Conservation (phyloP, 192 early-diverging fungal species). For the Phycomyces blakesleeanus region DNA sequence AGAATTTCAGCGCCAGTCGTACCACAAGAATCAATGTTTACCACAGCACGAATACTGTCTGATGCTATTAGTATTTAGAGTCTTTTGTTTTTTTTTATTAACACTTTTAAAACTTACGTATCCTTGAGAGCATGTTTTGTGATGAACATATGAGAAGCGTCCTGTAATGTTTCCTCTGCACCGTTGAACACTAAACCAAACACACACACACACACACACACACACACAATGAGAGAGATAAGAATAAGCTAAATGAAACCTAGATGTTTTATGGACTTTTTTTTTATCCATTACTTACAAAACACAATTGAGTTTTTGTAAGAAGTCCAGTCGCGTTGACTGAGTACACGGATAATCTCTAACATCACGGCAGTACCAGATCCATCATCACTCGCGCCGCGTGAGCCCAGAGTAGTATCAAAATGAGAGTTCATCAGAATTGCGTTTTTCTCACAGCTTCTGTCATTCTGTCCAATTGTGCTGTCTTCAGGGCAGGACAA, state of each 20-base stretch:
- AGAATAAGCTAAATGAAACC: background rate
- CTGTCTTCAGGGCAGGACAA: conserved; percentile 55
- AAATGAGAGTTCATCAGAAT: conserved; percentile 70
- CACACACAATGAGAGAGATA: too few relatives aligned
- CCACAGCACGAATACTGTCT: conserved; percentile 49
- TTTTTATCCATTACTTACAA: conserved; percentile 36
- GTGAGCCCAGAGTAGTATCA: conserved; percentile 60
- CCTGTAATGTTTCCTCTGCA: conserved; percentile 73
- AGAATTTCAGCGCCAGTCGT: conserved; percentile 61
- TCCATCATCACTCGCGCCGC: conserved; percentile 66
- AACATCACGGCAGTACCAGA: conserved; percentile 70
- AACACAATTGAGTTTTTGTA: conserved; percentile 53
- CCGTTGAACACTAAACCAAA: conserved; percentile 64
- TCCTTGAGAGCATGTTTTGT: conserved; percentile 49
- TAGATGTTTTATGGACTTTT: background rate
- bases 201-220: conserved; percentile 1
- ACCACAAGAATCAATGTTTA: conserved; percentile 79
- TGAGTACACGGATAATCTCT: conserved; percentile 55
- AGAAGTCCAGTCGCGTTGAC: conserved; percentile 36
- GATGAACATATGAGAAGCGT: conserved; percentile 73
- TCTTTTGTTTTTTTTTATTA: background rate
- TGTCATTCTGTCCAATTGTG: background rate
- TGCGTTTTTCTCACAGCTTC: conserved; percentile 54
- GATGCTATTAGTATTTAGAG: background rate
- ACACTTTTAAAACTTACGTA: conserved; percentile 21